A percentile compares a stretch with the other conserved stretches of the same genome.
Conservation (phyloP, 768 basidiomycete genomes). For the Tylopilus felleus region DNA sequence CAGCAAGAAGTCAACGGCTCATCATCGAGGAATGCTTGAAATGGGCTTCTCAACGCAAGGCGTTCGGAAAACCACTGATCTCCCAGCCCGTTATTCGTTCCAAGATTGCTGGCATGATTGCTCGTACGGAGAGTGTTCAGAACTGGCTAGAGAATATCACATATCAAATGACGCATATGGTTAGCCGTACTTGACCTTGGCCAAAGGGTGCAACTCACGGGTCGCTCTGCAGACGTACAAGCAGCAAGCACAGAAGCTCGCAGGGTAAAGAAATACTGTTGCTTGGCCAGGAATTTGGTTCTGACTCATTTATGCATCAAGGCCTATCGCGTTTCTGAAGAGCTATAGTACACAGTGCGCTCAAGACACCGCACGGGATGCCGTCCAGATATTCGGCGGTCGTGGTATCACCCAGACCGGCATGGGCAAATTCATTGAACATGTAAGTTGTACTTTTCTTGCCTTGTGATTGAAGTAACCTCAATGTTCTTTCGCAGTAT, state of each 20-base stretch:
- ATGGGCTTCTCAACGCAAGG: conserved; percentile 88
- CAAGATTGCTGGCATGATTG: conserved; percentile 88
- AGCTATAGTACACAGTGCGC: conserved; percentile 72
- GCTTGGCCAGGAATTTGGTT: neutral
- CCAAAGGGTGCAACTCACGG: conserved; percentile 1
- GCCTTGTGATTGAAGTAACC: neutral
- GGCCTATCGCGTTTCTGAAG: conserved; percentile 79
- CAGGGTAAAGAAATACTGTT: conserved; percentile 47
- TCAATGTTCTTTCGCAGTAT: conserved; percentile 24
- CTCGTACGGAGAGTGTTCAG: conserved; percentile 76
- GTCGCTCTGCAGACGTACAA: conserved; percentile 50
- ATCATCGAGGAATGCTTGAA: conserved; percentile 83
- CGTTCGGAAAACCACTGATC: conserved; percentile 84
- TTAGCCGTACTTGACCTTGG: conserved; percentile 15
- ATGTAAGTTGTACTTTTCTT: conserved; percentile 32
- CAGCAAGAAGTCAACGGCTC: conserved; percentile 65
- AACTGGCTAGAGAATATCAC: conserved; percentile 87
- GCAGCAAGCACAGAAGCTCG: conserved; percentile 68
- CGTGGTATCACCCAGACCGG: conserved; percentile 80
- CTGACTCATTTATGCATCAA: conserved; percentile 19
- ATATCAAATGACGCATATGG: conserved; percentile 86
- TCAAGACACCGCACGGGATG: conserved; percentile 78
- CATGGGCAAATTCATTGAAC: conserved; percentile 59
- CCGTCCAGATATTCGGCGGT: conserved; percentile 79
- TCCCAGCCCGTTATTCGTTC: conserved; percentile 84